These are phyloP conservation scores for Pontederia crassipes DNA, from an alignment of 176 grass and related monocot genomes.

Conservation along the genomic window DNA sequence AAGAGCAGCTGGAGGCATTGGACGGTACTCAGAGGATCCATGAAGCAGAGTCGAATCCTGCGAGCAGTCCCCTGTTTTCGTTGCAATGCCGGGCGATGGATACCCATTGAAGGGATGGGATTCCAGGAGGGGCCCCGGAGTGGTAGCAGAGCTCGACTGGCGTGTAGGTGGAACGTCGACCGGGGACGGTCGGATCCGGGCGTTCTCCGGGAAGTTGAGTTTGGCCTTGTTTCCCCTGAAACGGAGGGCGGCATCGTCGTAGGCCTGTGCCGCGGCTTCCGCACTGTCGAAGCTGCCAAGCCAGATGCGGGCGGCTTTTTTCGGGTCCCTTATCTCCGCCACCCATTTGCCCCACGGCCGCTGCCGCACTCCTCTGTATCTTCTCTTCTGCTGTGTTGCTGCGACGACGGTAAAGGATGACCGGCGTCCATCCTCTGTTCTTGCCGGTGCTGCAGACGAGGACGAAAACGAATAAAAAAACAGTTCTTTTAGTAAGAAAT, in stretches of 20 bases:
- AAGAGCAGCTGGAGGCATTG: constrained; percentile 17
- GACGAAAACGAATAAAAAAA: too few species aligned
- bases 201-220: constrained; percentile 64
- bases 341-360: constrained; percentile 84
- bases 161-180: not conserved
- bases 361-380: constrained; percentile 52
- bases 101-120: not conserved
- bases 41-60: constrained; percentile 30
- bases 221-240: constrained; percentile 56
- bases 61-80: constrained; percentile 5
- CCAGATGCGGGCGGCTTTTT: constrained; percentile 71
- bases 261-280: constrained; percentile 58
- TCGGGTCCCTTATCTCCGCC: constrained; percentile 70
- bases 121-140: not conserved
- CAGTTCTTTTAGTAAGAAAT: too few species aligned
- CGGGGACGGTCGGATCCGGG: constrained; percentile 7
- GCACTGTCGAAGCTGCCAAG: constrained; percentile 70
- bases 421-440: not conserved
- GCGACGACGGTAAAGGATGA: not conserved
- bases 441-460: too few species aligned
- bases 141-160: not conserved
- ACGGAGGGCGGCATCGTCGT: constrained; percentile 53
- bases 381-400: constrained; percentile 7
- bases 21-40: constrained; percentile 2
- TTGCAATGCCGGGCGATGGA: not conserved